phyloP scores from a whole-genome alignment of 1,284 basidiomycete species.

The Rhodotorula sp. region DNA sequence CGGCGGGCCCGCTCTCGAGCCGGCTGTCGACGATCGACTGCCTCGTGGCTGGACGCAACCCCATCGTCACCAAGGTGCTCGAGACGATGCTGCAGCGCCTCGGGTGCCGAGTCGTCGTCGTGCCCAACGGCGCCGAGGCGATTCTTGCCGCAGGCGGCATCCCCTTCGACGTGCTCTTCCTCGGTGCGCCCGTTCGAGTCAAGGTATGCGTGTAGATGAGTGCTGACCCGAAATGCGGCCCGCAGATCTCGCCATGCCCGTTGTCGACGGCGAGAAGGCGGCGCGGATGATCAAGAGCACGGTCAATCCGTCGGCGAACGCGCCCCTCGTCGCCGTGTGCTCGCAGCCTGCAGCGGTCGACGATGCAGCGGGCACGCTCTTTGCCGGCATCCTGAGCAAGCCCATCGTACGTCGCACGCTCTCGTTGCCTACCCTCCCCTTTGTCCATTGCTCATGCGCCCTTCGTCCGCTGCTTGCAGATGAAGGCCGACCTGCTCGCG shows the following conservation, averaged over 20 bases:
- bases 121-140: conserved; percentile 93
- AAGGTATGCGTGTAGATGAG: conserved; percentile 46
- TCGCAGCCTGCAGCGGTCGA: conserved; percentile 46
- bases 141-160: conserved; percentile 93
- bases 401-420: conserved; percentile 19
- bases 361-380: conserved; percentile 65
- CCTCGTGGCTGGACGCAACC: conserved; percentile 94
- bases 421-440: too few relatives aligned
- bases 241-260: conserved; percentile 24
- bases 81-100: conserved; percentile 88
- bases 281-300: conserved; percentile 91
- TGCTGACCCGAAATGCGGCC: not conserved
- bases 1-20: conserved; percentile 7
- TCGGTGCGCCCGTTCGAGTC: conserved; percentile 48
- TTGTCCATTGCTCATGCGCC: not conserved
- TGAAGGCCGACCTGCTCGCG: conserved; percentile 35
- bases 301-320: conserved; percentile 83
- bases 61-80: conserved; percentile 88
- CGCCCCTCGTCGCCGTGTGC: conserved; percentile 83
- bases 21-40: conserved; percentile 67
- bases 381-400: conserved; percentile 72
- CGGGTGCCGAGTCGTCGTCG: conserved; percentile 90
- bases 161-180: conserved; percentile 57
- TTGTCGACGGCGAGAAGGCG: conserved; percentile 87
- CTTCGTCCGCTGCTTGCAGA: not conserved